Evolutionary conservation across 768 basidiomycete genomes (phyloP), one percentile per base, ranked within the genome.

Genomic region (Pleurotus cornucopiae): DNA sequence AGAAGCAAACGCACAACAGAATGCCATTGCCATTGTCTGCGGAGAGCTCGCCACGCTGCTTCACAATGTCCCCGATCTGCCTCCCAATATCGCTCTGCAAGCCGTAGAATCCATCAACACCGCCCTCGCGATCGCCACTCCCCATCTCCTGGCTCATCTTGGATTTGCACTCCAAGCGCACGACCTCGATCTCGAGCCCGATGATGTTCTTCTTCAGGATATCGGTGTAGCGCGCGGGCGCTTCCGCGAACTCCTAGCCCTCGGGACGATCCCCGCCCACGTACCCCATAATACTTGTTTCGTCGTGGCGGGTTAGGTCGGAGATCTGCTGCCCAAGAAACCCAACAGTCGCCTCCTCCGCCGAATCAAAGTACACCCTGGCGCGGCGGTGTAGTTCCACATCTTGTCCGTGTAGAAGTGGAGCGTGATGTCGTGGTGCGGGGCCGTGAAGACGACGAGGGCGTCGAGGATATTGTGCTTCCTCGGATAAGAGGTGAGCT

Each of bases 301-400:
- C 18, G 18, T 18, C 18, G 34, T 45, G 14, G 12, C 58, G 20
- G 13, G 64, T 45, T 20, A 67, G 46, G 43, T 63, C 62, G 7
- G 21, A 38, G 1, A 63, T 23, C 48, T 57, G 49, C 18, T 26
- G 21, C n/a, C 46, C 12, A n/a, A 67, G 57, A 56, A 64, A 66
- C 14, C 5, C 40, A 13, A 9, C 13, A 13, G 40, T 41, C 4
- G 54, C 56, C 9, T 18, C 18, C 18, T 18, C 18, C 18, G 18
- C 18, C 18, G 18, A 18, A 18, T 18, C 18, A 18, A 18, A 18
- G 18, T 18, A 18, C 18, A 18, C 18, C 18, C 18, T 1, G 18
- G 62, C 20, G 66, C 66, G 3, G 66, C 65, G 34, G 61, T 53
- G 58, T 66, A 67, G 57, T 67, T 56, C 66, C 66, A 67, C 6